phyloP scores from a whole-genome alignment of 805 yeast species.

The Starmera caribaea region DNA sequence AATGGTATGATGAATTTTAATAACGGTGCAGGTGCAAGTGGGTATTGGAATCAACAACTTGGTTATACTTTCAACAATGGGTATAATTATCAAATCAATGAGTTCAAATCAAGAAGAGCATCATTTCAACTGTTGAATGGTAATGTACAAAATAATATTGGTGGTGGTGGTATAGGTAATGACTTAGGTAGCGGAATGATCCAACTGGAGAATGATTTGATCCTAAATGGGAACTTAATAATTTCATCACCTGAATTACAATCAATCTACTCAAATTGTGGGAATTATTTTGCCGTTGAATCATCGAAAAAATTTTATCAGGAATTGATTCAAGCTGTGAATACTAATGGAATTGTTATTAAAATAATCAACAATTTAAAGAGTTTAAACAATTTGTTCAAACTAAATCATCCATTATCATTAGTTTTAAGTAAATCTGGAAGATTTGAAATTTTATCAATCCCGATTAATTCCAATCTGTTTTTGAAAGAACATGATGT shows the following conservation, averaged over 20 bases:
- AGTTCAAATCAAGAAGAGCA: conserved; percentile 17
- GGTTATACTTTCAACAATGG: conserved; percentile 4
- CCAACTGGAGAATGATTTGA: conserved; percentile 51
- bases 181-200: conserved; percentile 3
- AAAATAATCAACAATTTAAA: conserved; percentile 15
- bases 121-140: conserved; percentile 10
- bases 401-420: conserved; percentile 21
- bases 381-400: conserved; percentile 18
- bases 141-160: too few relatives aligned
- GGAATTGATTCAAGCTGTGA: conserved; percentile 21
- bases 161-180: background rate
- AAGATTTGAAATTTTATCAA: conserved; percentile 59
- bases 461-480: conserved; percentile 56
- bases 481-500: conserved; percentile 50
- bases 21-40: conserved; percentile 9
- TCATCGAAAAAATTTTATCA: conserved; percentile 29
- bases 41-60: conserved; percentile 5
- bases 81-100: conserved; percentile 4
- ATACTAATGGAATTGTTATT: conserved; percentile 22
- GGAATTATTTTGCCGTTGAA: conserved; percentile 45
- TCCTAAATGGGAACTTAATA: conserved; percentile 45
- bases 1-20: too few relatives aligned
- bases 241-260: conserved; percentile 51
- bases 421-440: conserved; percentile 53
- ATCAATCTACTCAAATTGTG: conserved; percentile 35